Evolutionary conservation across 169 alveolate species (phyloP), one percentile per base, ranked within the genome.

Genomic region (Eimeria sp.): DNA sequence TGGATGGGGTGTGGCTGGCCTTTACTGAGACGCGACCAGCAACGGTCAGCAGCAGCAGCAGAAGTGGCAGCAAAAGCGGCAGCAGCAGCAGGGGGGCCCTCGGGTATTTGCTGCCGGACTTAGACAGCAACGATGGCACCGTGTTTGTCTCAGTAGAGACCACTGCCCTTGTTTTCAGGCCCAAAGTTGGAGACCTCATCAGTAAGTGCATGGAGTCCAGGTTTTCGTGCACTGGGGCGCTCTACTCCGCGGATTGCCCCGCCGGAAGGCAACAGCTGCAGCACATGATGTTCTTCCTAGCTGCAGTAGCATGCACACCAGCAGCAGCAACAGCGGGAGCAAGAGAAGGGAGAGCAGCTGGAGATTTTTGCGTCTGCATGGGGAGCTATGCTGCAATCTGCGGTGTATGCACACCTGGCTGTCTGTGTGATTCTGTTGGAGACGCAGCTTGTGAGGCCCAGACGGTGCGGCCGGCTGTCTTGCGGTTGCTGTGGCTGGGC

Each of bases 401-500:
- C 6, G 61, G 61, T 54, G 61, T 54, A 54, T 14, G 61, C 16
- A 54, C 61, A 54, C 20, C 40, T 22, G 76, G 76, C 76, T 67
- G 27, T 20, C 45, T 72, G 18, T 6, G 30, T 27, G 18, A 22
- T 76, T 47, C 40, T 76, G 16, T 76, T 25, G 43, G 58, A 14
- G 45, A 5, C 22, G 90, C 90, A 82, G 90, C 90, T 5, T 82
- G 90, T 10, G 45, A 51, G 25, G 47, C 90, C 16, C 90, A 82
- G 70, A 82, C 90, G 14, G 90, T 82, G 40, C 90, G 90, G 45
- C 90, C 90, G 13, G 90, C 90, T 27, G 90, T 82, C 43, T 30
- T 82, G 49, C 90, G 90, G 72, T 40, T 82, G 90, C 72, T 82
- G 70, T 82, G 90, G 90, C 90, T 82, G 27, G 90, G 90, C 9